These are phyloP conservation scores for Kodamaea derodonti DNA, from an alignment of 1,139 yeast genomes.

Conservation along the genomic window DNA sequence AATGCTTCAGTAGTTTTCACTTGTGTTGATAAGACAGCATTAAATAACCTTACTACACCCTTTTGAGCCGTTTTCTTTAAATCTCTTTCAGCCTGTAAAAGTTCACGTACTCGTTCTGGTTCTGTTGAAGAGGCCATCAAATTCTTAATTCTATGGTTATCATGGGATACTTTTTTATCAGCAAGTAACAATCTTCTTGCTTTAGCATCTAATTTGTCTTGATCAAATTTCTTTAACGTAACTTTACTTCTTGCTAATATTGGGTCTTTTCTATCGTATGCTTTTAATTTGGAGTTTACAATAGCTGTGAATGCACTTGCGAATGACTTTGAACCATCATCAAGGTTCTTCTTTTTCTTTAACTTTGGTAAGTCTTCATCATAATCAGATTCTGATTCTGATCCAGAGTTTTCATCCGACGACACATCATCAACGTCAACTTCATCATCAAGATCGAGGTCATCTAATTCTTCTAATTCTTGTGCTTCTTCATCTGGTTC, in stretches of 20 bases:
- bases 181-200: slow-evolving; percentile 68
- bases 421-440: slow-evolving; percentile 10
- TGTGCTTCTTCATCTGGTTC: slow-evolving; percentile 6
- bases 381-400: slow-evolving; percentile 17
- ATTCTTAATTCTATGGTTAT: slow-evolving; percentile 63
- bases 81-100: slow-evolving; percentile 65
- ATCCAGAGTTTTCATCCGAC: slow-evolving; percentile 22
- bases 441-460: slow-evolving; percentile 15
- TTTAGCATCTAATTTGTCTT: slow-evolving; percentile 77
- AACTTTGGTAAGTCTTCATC: slow-evolving; percentile 43
- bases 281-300: slow-evolving; percentile 79
- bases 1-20: slow-evolving; percentile 48
- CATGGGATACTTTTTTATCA: slow-evolving; percentile 69
- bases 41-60: slow-evolving; percentile 89
- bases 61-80: slow-evolving; percentile 84
- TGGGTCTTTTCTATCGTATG: slow-evolving; percentile 85
- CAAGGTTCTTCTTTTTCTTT: slow-evolving; percentile 53
- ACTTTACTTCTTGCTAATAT: slow-evolving; percentile 77
- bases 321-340: slow-evolving; percentile 70
- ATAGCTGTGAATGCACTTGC: slow-evolving; percentile 83
- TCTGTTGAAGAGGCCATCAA: slow-evolving; percentile 60
- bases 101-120: slow-evolving; percentile 48
- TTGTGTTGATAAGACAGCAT: slow-evolving; percentile 87
- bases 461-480: slow-evolving; percentile 12
- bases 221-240: slow-evolving; percentile 68